A percentile compares a stretch with the other conserved stretches of the same genome.
phyloP scores from a whole-genome alignment of 2,329 filamentous ascomycete genomes.

The Colletotrichum sp. region DNA sequence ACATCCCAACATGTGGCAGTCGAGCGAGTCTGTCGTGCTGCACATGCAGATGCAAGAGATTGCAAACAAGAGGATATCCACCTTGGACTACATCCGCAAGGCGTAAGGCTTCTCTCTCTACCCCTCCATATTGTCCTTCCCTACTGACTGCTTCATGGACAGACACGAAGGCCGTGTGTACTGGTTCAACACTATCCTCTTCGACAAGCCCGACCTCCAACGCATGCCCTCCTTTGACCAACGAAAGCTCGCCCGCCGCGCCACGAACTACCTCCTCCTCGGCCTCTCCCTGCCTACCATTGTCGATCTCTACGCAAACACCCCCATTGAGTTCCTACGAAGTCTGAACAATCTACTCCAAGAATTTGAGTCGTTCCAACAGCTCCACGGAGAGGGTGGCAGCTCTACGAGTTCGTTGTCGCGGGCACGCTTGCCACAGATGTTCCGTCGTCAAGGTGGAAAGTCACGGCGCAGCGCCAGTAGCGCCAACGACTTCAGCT shows the following conservation, averaged over 20 bases:
- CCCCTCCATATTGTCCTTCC: neutral
- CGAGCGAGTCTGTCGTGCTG: slow-evolving; percentile 53
- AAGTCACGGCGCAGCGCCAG: slow-evolving; percentile 63
- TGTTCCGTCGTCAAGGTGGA: slow-evolving; percentile 73
- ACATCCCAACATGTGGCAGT: slow-evolving; percentile 30
- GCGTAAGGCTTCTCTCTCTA: slow-evolving; percentile 63
- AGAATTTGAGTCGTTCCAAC: slow-evolving; percentile 95
- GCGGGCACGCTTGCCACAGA: slow-evolving; percentile 80
- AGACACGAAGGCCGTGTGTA: slow-evolving; percentile 94
- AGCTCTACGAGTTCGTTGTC: slow-evolving; percentile 71
- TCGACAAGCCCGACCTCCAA: slow-evolving; percentile 79
- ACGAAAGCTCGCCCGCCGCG: slow-evolving; percentile 84
- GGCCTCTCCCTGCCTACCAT: slow-evolving; percentile 90
- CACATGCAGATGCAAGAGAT: slow-evolving; percentile 79
- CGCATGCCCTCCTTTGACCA: slow-evolving; percentile 86
- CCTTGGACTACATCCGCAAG: slow-evolving; percentile 89
- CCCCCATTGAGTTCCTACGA: slow-evolving; percentile 83
- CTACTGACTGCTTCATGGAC: slow-evolving; percentile 15
- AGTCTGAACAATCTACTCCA: slow-evolving; percentile 83
- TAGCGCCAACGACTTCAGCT: slow-evolving; percentile 45
- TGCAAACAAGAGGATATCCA: slow-evolving; percentile 91
- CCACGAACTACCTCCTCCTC: slow-evolving; percentile 91
- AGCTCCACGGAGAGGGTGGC: slow-evolving; percentile 81
- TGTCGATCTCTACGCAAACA: slow-evolving; percentile 83
- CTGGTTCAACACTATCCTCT: slow-evolving; percentile 98